Evolutionary conservation across 768 basidiomycete species (phyloP), one percentile per base, ranked within the genome.

Genomic region (Artomyces pyxidatus): DNA sequence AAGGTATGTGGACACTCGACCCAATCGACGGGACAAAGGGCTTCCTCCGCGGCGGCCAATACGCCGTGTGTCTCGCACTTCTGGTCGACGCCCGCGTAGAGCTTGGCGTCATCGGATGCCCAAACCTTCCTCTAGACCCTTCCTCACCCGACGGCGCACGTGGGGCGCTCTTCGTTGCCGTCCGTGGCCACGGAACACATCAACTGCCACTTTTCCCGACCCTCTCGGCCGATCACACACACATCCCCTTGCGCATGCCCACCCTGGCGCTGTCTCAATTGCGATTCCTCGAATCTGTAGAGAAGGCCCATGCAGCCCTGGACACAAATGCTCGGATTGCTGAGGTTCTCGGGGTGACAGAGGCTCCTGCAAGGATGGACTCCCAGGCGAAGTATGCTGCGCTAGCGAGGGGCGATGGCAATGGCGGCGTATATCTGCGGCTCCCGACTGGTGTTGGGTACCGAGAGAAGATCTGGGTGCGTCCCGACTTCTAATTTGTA

Each of bases 371-470:
- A 14, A 74, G 90, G 17, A 96, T 98, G 93, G 95, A 98, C 63
- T 89, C 86, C 62, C 94, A 97, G 65, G 92, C 93, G 1, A 99
- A 98, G 68, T 98, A 98, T 57, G 80, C 85, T 26, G 82, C 83
- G 59, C 77, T 98, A 12, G 81, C 83, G 4, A 71, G 94, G 37
- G 92, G 94, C 0, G 87, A 95, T 48, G 93, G 92, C 2, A 35
- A 37, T 5, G 56, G 50, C 1, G 83, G 81, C 1, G 77, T 79
- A 29, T 95, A 92, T 62, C 68, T 91, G 37, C 73, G 88, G 7
- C 83, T 90, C 75, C 89, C 89, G 0, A 81, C 81, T 0, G 81
- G 80, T 5, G 69, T 77, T 3, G 86, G 83, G 2, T 97, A 98
- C 64, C 65, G 69, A 52, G 95, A 97, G 65, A 97, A 97, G 70